Evolutionary conservation across 345 rosid species (phyloP).

Genomic region (Populus euphratica): DNA sequence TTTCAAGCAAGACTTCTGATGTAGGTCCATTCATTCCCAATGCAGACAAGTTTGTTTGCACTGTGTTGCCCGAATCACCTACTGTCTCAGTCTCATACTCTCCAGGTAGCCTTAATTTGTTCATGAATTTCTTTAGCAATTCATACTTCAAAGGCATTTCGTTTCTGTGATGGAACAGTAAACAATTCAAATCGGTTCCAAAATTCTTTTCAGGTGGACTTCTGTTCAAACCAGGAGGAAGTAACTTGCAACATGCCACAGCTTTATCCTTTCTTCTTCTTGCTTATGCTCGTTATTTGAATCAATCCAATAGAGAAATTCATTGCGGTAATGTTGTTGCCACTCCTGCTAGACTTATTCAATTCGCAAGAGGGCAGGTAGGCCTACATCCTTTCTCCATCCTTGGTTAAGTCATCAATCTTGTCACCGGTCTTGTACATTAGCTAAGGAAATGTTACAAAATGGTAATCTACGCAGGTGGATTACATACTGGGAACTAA

Average conservation of each 20-base stretch:
- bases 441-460: too few relatives aligned
- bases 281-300: conserved; percentile 5
- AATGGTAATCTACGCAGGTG: conserved; percentile 8
- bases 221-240: conserved; percentile 29
- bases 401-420: neutral
- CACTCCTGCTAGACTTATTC: conserved; percentile 11
- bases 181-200: neutral
- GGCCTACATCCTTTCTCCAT: neutral
- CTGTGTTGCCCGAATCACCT: conserved; percentile 56
- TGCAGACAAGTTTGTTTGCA: conserved; percentile 43
- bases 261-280: conserved; percentile 24
- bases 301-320: conserved; percentile 8
- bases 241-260: conserved; percentile 23
- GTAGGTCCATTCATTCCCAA: conserved; percentile 17
- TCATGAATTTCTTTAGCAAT: neutral
- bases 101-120: conserved; percentile 31
- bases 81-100: conserved; percentile 37
- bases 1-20: conserved; percentile 3
- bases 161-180: neutral
- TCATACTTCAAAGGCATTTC: neutral
- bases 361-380: conserved; percentile 23
- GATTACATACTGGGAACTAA: conserved; percentile 26
- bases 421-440: too few relatives aligned
- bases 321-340: conserved; percentile 12
- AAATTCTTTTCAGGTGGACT: conserved; percentile 37